These are phyloP conservation scores for Stephanodiscus minutulus DNA, from an alignment of 108 stramenopile genomes.

Conservation along the genomic window DNA sequence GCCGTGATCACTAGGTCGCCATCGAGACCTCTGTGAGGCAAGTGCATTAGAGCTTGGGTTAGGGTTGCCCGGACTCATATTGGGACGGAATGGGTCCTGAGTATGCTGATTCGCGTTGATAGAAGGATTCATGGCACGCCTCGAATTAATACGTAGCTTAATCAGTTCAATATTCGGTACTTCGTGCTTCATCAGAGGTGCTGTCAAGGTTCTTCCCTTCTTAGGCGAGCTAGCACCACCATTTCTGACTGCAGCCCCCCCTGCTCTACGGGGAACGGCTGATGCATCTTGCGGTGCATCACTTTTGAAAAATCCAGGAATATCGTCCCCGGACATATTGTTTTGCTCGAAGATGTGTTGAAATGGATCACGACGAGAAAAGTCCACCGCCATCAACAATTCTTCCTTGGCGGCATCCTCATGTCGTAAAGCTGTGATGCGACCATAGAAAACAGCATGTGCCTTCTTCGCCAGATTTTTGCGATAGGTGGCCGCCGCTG, in stretches of 20 bases:
- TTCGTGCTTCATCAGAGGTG: conserved; percentile 7
- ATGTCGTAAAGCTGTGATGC: neutral
- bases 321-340: conserved; percentile 17
- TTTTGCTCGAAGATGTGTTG: conserved; percentile 21
- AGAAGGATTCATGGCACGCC: conserved; percentile 16
- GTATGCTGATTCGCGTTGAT: neutral
- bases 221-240: neutral
- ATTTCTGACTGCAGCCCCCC: neutral
- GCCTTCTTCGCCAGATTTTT: conserved; percentile 26
- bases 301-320: conserved; percentile 16
- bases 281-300: neutral
- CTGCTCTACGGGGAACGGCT: neutral
- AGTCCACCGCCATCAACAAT: conserved; percentile 6
- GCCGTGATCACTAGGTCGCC: conserved; percentile 10
- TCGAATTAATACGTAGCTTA: conserved; percentile 20
- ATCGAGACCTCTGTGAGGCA: neutral
- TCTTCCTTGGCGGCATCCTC: conserved; percentile 16
- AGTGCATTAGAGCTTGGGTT: neutral
- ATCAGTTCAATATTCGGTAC: conserved; percentile 11
- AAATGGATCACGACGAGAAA: conserved; percentile 24
- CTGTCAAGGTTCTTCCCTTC: neutral
- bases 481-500: conserved; percentile 22
- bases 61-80: too few species aligned
- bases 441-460: neutral
- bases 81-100: too few species aligned